These are phyloP conservation scores for Nemania serpens DNA, from an alignment of 2,329 filamentous ascomycete genomes.

Conservation along the genomic window DNA sequence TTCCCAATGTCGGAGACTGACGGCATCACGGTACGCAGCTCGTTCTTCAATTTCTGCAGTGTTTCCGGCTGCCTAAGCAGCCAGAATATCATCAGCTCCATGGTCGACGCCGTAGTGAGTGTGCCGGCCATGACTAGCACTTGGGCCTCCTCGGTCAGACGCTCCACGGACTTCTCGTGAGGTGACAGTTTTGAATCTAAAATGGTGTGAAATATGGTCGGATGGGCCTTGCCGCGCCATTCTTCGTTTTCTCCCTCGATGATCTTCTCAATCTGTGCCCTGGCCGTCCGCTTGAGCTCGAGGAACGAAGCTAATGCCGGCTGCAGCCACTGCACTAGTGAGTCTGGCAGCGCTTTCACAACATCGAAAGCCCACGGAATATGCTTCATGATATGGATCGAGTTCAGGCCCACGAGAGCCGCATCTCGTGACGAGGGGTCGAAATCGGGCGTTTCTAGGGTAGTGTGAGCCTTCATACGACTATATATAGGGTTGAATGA, in stretches of 20 bases:
- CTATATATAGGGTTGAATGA: background rate
- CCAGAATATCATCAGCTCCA: conserved; percentile 13
- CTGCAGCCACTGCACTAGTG: background rate
- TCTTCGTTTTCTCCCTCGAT: conserved; percentile 14
- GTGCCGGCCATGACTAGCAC: conserved; percentile 19
- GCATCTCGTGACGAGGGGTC: conserved; percentile 9
- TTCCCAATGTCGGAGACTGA: conserved; percentile 3
- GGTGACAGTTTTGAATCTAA: conserved; percentile 9
- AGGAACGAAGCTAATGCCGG: conserved; percentile 8
- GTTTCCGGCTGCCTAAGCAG: conserved; percentile 18
- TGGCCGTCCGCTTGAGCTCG: conserved; percentile 8
- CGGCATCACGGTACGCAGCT: conserved; percentile 16
- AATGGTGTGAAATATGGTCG: conserved; percentile 16
- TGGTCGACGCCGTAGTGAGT: conserved; percentile 10
- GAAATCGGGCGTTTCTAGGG: conserved; percentile 12
- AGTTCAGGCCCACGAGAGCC: conserved; percentile 4
- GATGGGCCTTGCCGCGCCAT: conserved; percentile 13
- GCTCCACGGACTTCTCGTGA: conserved; percentile 10
- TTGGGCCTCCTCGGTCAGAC: conserved; percentile 15
- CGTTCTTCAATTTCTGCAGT: conserved; percentile 11
- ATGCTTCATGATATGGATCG: conserved; percentile 16
- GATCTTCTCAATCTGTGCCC: conserved; percentile 7
- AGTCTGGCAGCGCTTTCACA: conserved; percentile 11
- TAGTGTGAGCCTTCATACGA: background rate
- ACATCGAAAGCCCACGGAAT: conserved; percentile 14